Conservation (phyloP, 1,139 yeast species). For the Pneumocystis jirovecii region DNA sequence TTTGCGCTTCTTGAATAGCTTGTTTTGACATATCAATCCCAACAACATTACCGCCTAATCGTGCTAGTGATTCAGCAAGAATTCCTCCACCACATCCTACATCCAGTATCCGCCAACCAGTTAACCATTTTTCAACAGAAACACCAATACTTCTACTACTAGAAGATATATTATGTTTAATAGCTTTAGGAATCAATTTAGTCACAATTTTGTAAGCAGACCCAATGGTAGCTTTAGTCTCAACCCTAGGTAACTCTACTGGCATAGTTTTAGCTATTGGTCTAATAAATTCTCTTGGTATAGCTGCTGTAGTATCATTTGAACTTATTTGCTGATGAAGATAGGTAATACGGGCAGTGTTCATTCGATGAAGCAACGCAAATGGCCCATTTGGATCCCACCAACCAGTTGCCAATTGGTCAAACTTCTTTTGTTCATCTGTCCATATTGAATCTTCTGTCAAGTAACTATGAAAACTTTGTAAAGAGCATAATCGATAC, state of each 20-base stretch:
- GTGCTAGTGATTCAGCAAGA: conserved; percentile 69
- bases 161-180: not conserved
- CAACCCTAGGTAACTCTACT: no score
- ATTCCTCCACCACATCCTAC: conserved; percentile 98
- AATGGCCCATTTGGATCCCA: conserved; percentile 95
- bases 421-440: conserved; percentile 65
- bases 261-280: not conserved
- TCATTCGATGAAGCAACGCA: conserved; percentile 87
- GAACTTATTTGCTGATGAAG: conserved; percentile 23
- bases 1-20: conserved; percentile 63
- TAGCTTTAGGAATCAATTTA: no score
- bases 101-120: conserved; percentile 50
- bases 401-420: conserved; percentile 77
- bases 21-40: conserved; percentile 81
- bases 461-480: not conserved
- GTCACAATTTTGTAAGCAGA: no score
- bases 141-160: not conserved
- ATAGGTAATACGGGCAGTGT: conserved; percentile 74
- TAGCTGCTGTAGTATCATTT: no score
- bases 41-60: conserved; percentile 50
- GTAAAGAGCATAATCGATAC: not conserved
- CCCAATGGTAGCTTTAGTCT: no score
- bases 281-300: not conserved
- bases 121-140: conserved; percentile 2
- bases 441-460: conserved; percentile 5